Evolutionary conservation across 208 protist genomes (phyloP).

Genomic region (Wallacemonas sp.): DNA sequence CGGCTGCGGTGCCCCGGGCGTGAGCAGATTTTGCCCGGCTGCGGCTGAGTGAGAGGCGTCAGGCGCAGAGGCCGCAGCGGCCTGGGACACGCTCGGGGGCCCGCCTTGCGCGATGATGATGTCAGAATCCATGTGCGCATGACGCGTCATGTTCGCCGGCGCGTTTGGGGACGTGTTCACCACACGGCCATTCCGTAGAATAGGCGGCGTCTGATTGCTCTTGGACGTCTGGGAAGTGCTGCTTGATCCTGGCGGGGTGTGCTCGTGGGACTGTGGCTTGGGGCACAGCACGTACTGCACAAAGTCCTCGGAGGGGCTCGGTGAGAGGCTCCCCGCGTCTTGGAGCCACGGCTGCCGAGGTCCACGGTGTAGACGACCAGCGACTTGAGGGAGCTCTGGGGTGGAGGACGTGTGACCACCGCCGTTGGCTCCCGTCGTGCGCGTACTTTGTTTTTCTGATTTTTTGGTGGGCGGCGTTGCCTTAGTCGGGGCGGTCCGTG

Average conservation of each 20-base stretch:
- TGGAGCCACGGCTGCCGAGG: neutral
- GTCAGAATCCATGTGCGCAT: too few relatives aligned
- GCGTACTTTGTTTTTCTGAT: too few relatives aligned
- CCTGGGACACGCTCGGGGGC: too few relatives aligned
- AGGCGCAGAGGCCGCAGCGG: too few relatives aligned
- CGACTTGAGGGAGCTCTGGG: neutral
- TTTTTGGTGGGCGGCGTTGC: neutral
- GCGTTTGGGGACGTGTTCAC: neutral
- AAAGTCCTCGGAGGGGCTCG: neutral
- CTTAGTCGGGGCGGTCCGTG: neutral
- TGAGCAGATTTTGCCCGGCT: neutral
- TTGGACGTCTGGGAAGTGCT: neutral
- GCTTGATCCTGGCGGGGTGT: too few relatives aligned
- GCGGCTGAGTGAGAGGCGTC: neutral
- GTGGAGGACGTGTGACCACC: too few relatives aligned
- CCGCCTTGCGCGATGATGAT: slow-evolving; percentile 7
- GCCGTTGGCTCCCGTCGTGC: too few relatives aligned
- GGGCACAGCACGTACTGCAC: slow-evolving; percentile 1
- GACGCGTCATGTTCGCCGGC: too few relatives aligned
- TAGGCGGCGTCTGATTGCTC: neutral
- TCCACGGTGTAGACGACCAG: neutral
- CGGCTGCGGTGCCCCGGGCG: neutral
- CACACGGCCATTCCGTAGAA: neutral
- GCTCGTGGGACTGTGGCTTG: too few relatives aligned
- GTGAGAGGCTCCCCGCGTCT: neutral